A percentile compares a stretch with the other conserved stretches of the same genome.
These are phyloP conservation scores for Monosporascus sp. DNA, from an alignment of 2,329 filamentous ascomycete species.

Conservation along the genomic window DNA sequence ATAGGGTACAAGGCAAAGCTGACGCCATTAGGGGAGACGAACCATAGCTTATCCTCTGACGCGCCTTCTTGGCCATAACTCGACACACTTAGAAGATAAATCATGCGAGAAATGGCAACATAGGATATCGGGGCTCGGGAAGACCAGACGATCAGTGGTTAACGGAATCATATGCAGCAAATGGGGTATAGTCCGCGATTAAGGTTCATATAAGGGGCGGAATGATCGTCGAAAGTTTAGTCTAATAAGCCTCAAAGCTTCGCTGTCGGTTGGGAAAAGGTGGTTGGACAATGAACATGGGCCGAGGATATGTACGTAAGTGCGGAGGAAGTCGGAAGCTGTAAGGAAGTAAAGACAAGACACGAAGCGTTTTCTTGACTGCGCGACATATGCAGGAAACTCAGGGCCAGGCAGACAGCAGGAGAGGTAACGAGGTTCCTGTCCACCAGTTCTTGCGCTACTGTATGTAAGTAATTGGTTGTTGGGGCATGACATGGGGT, in stretches of 20 bases:
- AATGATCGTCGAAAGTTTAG: background rate
- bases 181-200: background rate
- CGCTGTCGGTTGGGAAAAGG: background rate
- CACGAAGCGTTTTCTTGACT: background rate
- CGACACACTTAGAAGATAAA: slow-evolving; percentile 8
- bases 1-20: slow-evolving; percentile 4
- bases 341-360: background rate
- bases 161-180: background rate
- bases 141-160: background rate
- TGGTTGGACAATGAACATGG: background rate
- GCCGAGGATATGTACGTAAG: too few species aligned
- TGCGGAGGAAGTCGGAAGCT: too few species aligned
- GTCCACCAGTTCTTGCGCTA: too few species aligned
- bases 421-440: too few species aligned
- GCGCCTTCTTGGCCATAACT: slow-evolving; percentile 59
- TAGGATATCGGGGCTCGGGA: background rate
- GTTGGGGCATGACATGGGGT: too few species aligned
- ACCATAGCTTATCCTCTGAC: slow-evolving; percentile 65
- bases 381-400: too few species aligned
- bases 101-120: slow-evolving; percentile 9
- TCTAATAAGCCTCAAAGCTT: background rate
- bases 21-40: slow-evolving; percentile 22
- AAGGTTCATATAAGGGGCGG: background rate
- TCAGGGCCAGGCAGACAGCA: too few species aligned
- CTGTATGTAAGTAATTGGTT: too few species aligned